Evolutionary conservation across 768 basidiomycete genomes (phyloP).

Genomic region (Collybiopsis luxurians): DNA sequence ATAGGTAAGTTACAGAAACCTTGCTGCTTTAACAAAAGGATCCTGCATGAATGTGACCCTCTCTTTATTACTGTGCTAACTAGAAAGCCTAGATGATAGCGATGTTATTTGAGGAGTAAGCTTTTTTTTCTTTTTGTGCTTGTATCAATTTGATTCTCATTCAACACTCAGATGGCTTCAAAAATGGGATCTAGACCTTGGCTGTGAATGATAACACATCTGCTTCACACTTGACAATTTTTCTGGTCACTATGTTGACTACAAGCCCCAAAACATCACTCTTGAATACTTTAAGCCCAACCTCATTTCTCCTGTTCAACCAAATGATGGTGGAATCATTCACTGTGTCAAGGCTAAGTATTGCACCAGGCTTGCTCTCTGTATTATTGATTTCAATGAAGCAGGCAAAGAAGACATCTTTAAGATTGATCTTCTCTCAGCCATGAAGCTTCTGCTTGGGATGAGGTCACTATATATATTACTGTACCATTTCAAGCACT

Average conservation of each 20-base stretch:
- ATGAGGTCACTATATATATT: too few relatives aligned
- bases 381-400: constrained; percentile 15
- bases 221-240: constrained; percentile 23
- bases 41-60: too few relatives aligned
- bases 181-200: background rate
- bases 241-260: constrained; percentile 16
- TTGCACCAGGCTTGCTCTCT: background rate
- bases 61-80: too few relatives aligned
- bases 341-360: constrained; percentile 11
- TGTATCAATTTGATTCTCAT: too few relatives aligned
- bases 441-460: constrained; percentile 20
- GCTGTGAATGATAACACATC: constrained; percentile 9
- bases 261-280: constrained; percentile 18
- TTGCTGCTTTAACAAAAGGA: too few relatives aligned
- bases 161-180: too few relatives aligned
- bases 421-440: constrained; percentile 20
- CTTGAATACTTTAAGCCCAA: constrained; percentile 22
- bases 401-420: constrained; percentile 20
- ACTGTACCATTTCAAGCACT: too few relatives aligned
- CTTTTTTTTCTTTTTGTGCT: too few relatives aligned
- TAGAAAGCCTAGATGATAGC: too few relatives aligned
- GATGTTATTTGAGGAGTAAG: too few relatives aligned
- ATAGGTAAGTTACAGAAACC: too few relatives aligned
- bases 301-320: constrained; percentile 25
- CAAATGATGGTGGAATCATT: constrained; percentile 24